Conservation (phyloP, 305 asterid species). For the Stenogyne calaminthoides region DNA sequence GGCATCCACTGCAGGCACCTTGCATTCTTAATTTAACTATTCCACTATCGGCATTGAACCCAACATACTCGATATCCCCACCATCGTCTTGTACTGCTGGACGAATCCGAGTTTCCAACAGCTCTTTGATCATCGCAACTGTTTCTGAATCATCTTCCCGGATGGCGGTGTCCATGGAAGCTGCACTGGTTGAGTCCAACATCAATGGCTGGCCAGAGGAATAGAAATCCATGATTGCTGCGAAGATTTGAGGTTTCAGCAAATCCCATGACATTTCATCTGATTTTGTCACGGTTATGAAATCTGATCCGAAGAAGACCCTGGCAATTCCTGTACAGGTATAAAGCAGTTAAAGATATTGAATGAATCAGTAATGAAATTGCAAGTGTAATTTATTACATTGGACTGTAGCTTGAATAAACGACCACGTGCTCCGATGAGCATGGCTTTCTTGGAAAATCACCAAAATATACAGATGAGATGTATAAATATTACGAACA, state of each 20-base stretch:
- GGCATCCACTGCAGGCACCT: constrained; percentile 99
- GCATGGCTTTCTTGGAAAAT: background rate
- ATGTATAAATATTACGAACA: background rate
- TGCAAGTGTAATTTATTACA: background rate
- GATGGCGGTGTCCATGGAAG: constrained; percentile 90
- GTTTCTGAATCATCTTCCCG: constrained; percentile 89
- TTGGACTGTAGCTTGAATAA: background rate
- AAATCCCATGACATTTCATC: constrained; percentile 88
- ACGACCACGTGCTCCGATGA: too few relatives aligned
- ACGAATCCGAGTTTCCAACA: constrained; percentile 91
- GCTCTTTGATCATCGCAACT: constrained; percentile 97
- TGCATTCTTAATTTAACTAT: constrained; percentile 89
- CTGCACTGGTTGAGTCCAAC: constrained; percentile 61
- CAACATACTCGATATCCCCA: constrained; percentile 84
- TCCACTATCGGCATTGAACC: constrained; percentile 71
- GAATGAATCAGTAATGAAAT: too few relatives aligned
- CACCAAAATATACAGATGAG: background rate
- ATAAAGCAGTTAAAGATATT: background rate
- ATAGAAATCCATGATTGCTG: constrained; percentile 90
- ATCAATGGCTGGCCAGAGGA: constrained; percentile 84
- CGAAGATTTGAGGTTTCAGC: constrained; percentile 87
- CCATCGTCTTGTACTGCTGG: constrained; percentile 99
- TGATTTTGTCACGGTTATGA: constrained; percentile 77
- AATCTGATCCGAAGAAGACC: constrained; percentile 93
- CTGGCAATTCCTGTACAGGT: constrained; percentile 65